Percentiles rank a stretch among this genome's conserved stretches.
phyloP scores from a whole-genome alignment of 2,329 filamentous ascomycete species.

The Mycosphaerella sp. region DNA sequence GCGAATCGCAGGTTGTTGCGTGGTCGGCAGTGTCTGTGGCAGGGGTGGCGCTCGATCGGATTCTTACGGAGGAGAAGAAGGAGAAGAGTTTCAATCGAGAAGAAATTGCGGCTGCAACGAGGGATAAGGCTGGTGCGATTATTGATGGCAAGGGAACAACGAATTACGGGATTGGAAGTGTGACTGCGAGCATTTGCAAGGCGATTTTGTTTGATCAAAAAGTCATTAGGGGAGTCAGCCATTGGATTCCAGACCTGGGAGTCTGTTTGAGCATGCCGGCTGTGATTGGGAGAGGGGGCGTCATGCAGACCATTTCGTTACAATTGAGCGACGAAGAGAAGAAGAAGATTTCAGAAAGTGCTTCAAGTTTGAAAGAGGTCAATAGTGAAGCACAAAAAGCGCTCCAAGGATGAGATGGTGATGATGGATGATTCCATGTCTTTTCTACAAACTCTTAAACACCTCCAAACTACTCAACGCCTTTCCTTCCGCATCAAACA shows the following conservation, averaged over 20 bases:
- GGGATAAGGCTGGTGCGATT: conserved; percentile 43
- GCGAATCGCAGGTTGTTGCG: conserved; percentile 45
- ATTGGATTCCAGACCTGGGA: conserved; percentile 43
- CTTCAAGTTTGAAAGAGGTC: conserved; percentile 32
- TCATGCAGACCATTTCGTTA: conserved; percentile 37
- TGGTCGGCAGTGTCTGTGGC: conserved; percentile 43
- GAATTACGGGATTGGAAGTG: conserved; percentile 46
- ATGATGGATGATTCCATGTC: neutral
- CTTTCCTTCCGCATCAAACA: conserved; percentile 31
- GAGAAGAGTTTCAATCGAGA: conserved; percentile 28
- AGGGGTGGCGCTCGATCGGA: conserved; percentile 37
- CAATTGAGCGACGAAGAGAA: conserved; percentile 34
- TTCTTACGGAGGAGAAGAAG: neutral
- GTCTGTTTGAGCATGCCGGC: conserved; percentile 48
- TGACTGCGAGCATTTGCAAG: conserved; percentile 45
- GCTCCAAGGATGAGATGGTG: conserved; percentile 3
- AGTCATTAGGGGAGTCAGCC: conserved; percentile 45
- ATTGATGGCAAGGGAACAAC: conserved; percentile 47
- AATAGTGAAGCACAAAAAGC: conserved; percentile 37
- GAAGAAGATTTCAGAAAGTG: conserved; percentile 32
- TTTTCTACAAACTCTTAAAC: conserved; percentile 11
- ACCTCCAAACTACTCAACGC: conserved; percentile 19
- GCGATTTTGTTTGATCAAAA: conserved; percentile 46
- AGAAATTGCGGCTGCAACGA: conserved; percentile 42
- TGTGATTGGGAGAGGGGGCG: conserved; percentile 44